These are phyloP conservation scores for Stenogyne calaminthoides DNA, from an alignment of 305 asterid species.

Conservation along the genomic window DNA sequence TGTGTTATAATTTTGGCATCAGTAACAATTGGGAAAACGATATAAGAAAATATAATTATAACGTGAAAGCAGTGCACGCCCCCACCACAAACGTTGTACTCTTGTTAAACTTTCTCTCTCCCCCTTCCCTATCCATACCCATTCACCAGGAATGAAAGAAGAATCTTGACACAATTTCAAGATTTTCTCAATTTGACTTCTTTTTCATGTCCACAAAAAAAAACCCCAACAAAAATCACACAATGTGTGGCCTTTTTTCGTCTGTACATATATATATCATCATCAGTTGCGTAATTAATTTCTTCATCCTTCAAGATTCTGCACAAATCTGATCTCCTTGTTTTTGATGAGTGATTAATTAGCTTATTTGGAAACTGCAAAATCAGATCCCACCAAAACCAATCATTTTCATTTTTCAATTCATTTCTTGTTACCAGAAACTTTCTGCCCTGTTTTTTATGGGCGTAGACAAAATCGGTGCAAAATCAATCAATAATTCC, in stretches of 20 bases:
- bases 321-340: neutral
- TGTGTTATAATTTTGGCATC: neutral
- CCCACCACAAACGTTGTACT: neutral
- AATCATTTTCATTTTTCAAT: neutral
- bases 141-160: no score
- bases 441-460: no score
- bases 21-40: neutral
- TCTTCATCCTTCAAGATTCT: neutral
- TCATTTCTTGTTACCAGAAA: no score
- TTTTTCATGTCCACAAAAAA: slow-evolving; percentile 34
- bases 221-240: slow-evolving; percentile 30
- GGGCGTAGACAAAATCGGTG: no score
- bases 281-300: no score
- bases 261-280: no score
- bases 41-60: neutral
- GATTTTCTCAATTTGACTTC: neutral
- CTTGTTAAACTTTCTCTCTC: no score
- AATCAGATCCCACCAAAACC: slow-evolving; percentile 15
- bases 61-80: neutral
- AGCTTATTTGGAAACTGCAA: neutral
- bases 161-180: neutral
- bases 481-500: no score
- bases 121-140: neutral
- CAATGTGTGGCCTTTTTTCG: slow-evolving; percentile 39
- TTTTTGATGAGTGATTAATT: slow-evolving; percentile 2